These are phyloP conservation scores for Neonectria ditissima DNA, from an alignment of 2,329 filamentous ascomycete species.

Conservation along the genomic window DNA sequence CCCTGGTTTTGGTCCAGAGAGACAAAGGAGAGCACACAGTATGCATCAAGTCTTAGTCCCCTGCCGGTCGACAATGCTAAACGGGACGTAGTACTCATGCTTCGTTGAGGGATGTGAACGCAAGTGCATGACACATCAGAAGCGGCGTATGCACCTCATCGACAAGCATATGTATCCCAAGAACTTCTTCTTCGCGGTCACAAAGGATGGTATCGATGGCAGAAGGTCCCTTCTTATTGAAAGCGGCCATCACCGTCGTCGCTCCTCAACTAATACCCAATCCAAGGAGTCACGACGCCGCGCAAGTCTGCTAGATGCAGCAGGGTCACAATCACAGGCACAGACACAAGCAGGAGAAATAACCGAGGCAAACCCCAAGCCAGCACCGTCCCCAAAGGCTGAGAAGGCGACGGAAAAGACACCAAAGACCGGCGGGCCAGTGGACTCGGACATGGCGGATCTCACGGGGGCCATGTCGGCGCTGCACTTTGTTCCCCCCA, in stretches of 20 bases:
- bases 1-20: constrained; percentile 76
- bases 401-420: constrained; percentile 29
- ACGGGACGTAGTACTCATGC: constrained; percentile 75
- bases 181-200: constrained; percentile 88
- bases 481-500: constrained; percentile 76
- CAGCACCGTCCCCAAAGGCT: constrained; percentile 26
- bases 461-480: constrained; percentile 77
- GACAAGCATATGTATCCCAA: constrained; percentile 94
- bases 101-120: constrained; percentile 91
- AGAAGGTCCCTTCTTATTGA: constrained; percentile 81
- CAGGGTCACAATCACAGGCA: constrained; percentile 31
- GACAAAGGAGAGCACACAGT: constrained; percentile 90
- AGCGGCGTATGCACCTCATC: constrained; percentile 87
- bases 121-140: constrained; percentile 84
- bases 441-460: constrained; percentile 70
- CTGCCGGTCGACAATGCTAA: constrained; percentile 24
- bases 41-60: constrained; percentile 49
- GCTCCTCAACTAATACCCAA: constrained; percentile 57
- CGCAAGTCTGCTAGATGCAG: constrained; percentile 48
- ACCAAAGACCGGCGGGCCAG: constrained; percentile 35
- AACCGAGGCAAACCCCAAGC: constrained; percentile 33
- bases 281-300: constrained; percentile 50
- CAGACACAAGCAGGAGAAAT: constrained; percentile 17
- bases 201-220: constrained; percentile 90
- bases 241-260: constrained; percentile 60